A percentile compares a stretch with the other conserved stretches of the same genome.
Conservation (phyloP, 2,329 filamentous ascomycete genomes). For the Xylariaceae sp. region DNA sequence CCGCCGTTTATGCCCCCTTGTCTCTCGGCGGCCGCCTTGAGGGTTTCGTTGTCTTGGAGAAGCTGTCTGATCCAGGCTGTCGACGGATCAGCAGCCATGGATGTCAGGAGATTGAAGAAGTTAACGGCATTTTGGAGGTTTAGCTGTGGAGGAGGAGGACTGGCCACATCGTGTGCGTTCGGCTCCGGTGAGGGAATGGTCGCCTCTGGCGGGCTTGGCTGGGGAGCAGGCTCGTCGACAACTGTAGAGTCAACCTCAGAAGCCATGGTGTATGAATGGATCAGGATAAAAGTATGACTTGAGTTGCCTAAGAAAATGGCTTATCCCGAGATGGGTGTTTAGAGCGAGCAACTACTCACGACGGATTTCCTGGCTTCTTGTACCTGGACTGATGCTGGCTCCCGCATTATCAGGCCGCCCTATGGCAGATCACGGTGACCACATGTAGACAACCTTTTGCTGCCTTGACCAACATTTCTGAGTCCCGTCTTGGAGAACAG, state of each 20-base stretch:
- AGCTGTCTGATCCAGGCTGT: conserved; percentile 8
- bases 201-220: not conserved
- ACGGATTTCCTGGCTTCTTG: conserved; percentile 8
- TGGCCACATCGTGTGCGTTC: not conserved
- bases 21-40: conserved; percentile 5
- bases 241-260: not conserved
- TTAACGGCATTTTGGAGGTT: not conserved
- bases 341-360: not conserved
- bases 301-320: not conserved
- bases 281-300: not conserved
- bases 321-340: not conserved
- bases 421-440: conserved; percentile 14
- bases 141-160: not conserved
- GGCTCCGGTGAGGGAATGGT: not conserved
- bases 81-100: conserved; percentile 1
- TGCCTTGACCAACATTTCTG: not conserved
- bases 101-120: conserved; percentile 9
- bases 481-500: not conserved
- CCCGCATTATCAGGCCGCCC: not conserved
- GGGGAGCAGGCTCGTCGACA: not conserved
- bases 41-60: conserved; percentile 6
- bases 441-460: not conserved
- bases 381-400: conserved; percentile 2
- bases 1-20: not conserved
- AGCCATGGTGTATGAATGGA: conserved; percentile 6